Percentiles rank a stretch among this genome's conserved stretches.
These are phyloP conservation scores for Lecanicillium sp. DNA, from an alignment of 2,329 filamentous ascomycete species.

Conservation along the genomic window DNA sequence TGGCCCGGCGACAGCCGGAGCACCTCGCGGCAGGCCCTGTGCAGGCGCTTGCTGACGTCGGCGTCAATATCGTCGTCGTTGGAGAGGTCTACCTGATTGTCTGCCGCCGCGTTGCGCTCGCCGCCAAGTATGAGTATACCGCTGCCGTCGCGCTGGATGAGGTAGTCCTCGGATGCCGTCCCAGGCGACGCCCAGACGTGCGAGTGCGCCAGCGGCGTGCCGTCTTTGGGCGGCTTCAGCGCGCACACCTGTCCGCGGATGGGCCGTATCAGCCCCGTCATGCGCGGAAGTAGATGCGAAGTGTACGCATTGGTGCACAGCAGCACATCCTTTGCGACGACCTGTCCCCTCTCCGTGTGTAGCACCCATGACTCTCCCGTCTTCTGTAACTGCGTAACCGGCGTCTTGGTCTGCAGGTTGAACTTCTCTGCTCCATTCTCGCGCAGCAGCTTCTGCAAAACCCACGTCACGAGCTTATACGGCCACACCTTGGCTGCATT, in stretches of 20 bases:
- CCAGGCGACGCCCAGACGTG: slow-evolving; percentile 50
- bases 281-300: slow-evolving; percentile 61
- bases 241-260: slow-evolving; percentile 67
- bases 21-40: slow-evolving; percentile 30
- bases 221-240: slow-evolving; percentile 45
- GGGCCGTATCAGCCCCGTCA: slow-evolving; percentile 67
- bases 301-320: slow-evolving; percentile 83
- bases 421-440: slow-evolving; percentile 35
- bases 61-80: slow-evolving; percentile 53
- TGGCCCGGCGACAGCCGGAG: slow-evolving; percentile 32
- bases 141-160: slow-evolving; percentile 58
- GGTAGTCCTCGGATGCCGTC: slow-evolving; percentile 53
- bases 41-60: slow-evolving; percentile 48
- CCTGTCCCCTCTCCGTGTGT: slow-evolving; percentile 60
- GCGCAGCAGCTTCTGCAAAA: slow-evolving; percentile 52
- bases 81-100: slow-evolving; percentile 42
- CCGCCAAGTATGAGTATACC: slow-evolving; percentile 63
- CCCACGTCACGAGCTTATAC: slow-evolving; percentile 72
- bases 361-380: slow-evolving; percentile 45
- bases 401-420: slow-evolving; percentile 70
- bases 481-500: slow-evolving; percentile 69
- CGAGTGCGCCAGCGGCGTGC: slow-evolving; percentile 41
- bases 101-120: slow-evolving; percentile 48
- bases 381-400: slow-evolving; percentile 44
- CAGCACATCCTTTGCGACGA: slow-evolving; percentile 57